phyloP scores from a whole-genome alignment of 2,329 filamentous ascomycete species.

The Penicillium sp. region DNA sequence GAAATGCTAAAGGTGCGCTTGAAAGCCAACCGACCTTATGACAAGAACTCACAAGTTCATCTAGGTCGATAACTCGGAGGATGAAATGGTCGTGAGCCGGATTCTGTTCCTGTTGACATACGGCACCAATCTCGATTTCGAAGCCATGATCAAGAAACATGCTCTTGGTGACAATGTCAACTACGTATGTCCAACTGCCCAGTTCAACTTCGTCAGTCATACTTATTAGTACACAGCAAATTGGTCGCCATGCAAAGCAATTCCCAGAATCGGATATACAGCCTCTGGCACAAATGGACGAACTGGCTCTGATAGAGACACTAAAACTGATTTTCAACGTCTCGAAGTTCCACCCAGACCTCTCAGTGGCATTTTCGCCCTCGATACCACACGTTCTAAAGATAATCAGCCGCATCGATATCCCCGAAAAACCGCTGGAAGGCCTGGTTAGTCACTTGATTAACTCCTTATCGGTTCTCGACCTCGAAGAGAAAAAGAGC shows the following conservation, averaged over 20 bases:
- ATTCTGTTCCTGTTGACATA: constrained; percentile 79
- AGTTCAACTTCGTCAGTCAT: neutral
- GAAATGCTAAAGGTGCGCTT: constrained; percentile 56
- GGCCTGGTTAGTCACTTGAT: constrained; percentile 66
- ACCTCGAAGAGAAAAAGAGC: constrained; percentile 55
- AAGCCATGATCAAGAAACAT: constrained; percentile 60
- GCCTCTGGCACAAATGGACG: constrained; percentile 51
- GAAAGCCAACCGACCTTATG: too few relatives aligned
- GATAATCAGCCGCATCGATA: constrained; percentile 59
- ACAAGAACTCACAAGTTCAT: neutral
- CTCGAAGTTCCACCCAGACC: constrained; percentile 65
- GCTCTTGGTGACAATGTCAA: constrained; percentile 63
- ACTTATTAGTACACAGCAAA: constrained; percentile 46
- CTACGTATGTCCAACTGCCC: constrained; percentile 34
- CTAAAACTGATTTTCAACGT: constrained; percentile 87
- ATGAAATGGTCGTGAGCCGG: constrained; percentile 79
- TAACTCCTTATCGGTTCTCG: constrained; percentile 75
- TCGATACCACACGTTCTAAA: constrained; percentile 65
- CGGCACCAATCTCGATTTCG: constrained; percentile 62
- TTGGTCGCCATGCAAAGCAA: constrained; percentile 62
- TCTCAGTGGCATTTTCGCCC: constrained; percentile 57
- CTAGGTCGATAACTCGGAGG: constrained; percentile 65
- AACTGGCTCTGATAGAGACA: constrained; percentile 76
- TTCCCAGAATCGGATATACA: constrained; percentile 43
- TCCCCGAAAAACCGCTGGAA: constrained; percentile 63